Base-by-base conservation (phyloP, 2,329 filamentous ascomycete species). In the Penicillium sp. region DNA sequence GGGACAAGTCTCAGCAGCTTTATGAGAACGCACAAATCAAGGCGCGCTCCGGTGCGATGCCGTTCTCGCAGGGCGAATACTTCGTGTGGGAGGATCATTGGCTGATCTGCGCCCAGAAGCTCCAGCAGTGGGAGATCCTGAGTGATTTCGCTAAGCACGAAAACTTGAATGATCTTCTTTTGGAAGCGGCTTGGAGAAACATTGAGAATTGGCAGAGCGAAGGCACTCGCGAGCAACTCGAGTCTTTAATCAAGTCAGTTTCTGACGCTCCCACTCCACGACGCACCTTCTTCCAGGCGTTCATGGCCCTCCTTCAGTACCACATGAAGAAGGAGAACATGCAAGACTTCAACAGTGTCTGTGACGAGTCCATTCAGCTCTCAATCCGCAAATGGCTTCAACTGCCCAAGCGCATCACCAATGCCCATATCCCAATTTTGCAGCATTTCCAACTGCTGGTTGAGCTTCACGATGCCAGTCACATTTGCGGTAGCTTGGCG, bases 41-140 rank as follows among this genome's bases (percentile, higher is more conserved):
- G 76, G 95, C 96, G 47, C 87, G 96, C 49, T 98, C 94, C 0
- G 95, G 93, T 54, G 91, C 94, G n/a, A 87, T 98, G 62, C 94
- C 95, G 0, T 98, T 97, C 76, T 96, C 94, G 0, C 91, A 96
- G 69, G 92, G 89, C 35, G 95, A 99, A 76, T 99, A 99, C 77
- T 97, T 96, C 86, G 85, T 99, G 1, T 99, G 95, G 95, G 95
- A 99, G 77, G 95, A 99, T 72, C 96, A 99, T 69, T 99, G 95
- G 95, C 89, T 99, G 43, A 84, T 97, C 52, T 99, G 95, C 75
- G 95, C 94, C 0, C 92, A 98, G 78, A 99, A 99, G 78, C 83
- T 99, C 48, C 96, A 99, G 75, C 96, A 99, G 73, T 99, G 95
- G 95, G 95, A 99, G 69, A 94, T 99, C 58, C 78, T 99, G 37